Evolutionary conservation across 2,329 filamentous ascomycete species (phyloP), one percentile per base, ranked within the genome.

Genomic region (Aspergillus cejpii): DNA sequence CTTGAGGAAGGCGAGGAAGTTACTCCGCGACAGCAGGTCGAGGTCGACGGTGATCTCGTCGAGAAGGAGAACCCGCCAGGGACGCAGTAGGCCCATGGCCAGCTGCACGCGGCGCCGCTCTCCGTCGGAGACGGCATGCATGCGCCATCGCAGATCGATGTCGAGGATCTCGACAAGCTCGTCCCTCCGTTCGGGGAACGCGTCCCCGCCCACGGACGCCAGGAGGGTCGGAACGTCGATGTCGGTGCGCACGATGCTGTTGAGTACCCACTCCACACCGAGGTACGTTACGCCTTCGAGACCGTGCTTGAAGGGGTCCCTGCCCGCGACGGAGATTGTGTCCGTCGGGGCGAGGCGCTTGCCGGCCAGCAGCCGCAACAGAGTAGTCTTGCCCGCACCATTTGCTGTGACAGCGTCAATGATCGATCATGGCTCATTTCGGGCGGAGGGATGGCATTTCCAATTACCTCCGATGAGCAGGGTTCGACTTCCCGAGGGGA

Each of bases 41-140:
- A 98, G 74, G 66, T 98, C 92, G 6, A 98, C 92, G 1, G 92
- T 98, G 65, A 97, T 95, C 67, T 97, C 91, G 63, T 98, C 92
- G 31, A 98, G 77, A 42, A 98, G 74, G 21, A 98, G 73, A 3
- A 98, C 84, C 8, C 81, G 83, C 92, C 92, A 98, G 1, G 92
- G 92, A 2, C 91, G 77, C 36, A 98, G 69, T 6, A 98, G 74
- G 0, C 92, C 92, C 92, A 98, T 98, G 49, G 90, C 90, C 6
- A 98, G 76, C 73, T 98, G 92, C 5, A 98, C 92, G 14, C 92
- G 78, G 12, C 92, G 77, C 12, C 92, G 74, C 73, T 98, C 92
- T 41, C 92, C 92, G 61, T 98, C 92, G 1, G 82, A 88, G 5
- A 98, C 91, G 37, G 90, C 87, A 66, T 96, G 90, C 86, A 98